phyloP scores from a whole-genome alignment of 2,329 filamentous ascomycete species.

The Teratosphaeria zuluensis region DNA sequence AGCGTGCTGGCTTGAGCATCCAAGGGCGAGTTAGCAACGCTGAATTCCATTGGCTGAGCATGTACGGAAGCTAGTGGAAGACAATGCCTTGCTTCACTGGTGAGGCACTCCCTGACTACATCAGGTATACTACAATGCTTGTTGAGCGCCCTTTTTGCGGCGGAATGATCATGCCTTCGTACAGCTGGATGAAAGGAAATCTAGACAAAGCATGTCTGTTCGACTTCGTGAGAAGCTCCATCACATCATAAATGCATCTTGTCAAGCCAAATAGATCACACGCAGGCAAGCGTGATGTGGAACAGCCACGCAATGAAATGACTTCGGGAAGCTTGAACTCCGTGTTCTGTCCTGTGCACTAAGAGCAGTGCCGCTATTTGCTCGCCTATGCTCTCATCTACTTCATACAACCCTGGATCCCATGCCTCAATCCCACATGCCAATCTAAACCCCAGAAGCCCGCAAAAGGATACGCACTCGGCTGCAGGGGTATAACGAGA shows the following conservation, averaged over 20 bases:
- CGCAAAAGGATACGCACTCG: constrained; percentile 1
- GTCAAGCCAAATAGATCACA: not conserved
- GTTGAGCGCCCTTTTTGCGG: too few relatives aligned
- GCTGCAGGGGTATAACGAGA: constrained; percentile 15
- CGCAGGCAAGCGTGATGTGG: too few relatives aligned
- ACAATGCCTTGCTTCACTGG: not conserved
- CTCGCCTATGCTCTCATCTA: not conserved
- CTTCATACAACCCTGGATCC: not conserved
- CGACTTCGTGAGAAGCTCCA: too few relatives aligned
- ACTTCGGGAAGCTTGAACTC: not conserved
- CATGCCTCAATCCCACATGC: not conserved
- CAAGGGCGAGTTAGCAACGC: not conserved
- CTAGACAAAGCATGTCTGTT: too few relatives aligned
- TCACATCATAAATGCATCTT: not conserved
- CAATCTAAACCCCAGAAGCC: not conserved
- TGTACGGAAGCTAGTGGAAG: not conserved
- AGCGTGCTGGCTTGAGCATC: not conserved
- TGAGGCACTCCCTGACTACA: not conserved
- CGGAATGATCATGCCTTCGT: too few relatives aligned
- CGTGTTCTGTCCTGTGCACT: not conserved
- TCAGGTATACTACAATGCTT: too few relatives aligned
- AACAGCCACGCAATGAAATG: too few relatives aligned
- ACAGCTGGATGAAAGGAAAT: too few relatives aligned
- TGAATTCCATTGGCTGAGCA: not conserved
- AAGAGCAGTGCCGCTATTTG: not conserved